Evolutionary conservation across 306 rosid genomes (phyloP), one percentile per base, ranked within the genome.

Genomic region (Cucumis cinereus): DNA sequence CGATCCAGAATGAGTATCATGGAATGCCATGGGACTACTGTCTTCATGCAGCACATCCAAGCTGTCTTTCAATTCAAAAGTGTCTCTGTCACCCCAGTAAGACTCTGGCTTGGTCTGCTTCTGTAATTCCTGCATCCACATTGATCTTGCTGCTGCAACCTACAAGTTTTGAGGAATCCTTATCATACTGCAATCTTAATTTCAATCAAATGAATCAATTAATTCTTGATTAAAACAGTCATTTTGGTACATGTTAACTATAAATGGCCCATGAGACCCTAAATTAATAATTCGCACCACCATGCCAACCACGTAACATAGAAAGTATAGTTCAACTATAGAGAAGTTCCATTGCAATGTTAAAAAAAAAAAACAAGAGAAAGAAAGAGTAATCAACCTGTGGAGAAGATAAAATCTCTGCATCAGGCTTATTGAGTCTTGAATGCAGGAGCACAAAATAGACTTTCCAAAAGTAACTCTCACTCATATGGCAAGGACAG

Each of bases 121-220:
- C 13, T 93, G 98, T 86, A 90, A 86, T 84, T 91, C 97, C 80
- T 91, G 87, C 98, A 93, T 93, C 98, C 98, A 93, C 87, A 83
- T 81, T 52, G 92, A 81, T 89, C 97, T 85, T 61, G 97, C 97
- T 73, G 71, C 96, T 93, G 77, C 86, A 56, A 94, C 90, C 99
- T 94, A 82, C 78, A 75, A 83, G 69, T 49, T 71, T 71, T 26
- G 40, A 28, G 2, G 59, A 47, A 47, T 4, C 75, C 43, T 26
- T 26, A 69, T 43, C 13, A 22, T 23, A 23, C 13, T 28, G 9
- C 26, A 71, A 50, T 8, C 20, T 16, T 16, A 15, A 47, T 49
- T 71, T 49, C 75, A 8, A 71, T 26, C 57, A 49, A 47, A 45
- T 59, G 75, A 26, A 26, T 8, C 59, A 26, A 71, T 23, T 22